Evolutionary conservation across 1,139 yeast species (phyloP).

Genomic region (Blastobotrys illinoisensis): DNA sequence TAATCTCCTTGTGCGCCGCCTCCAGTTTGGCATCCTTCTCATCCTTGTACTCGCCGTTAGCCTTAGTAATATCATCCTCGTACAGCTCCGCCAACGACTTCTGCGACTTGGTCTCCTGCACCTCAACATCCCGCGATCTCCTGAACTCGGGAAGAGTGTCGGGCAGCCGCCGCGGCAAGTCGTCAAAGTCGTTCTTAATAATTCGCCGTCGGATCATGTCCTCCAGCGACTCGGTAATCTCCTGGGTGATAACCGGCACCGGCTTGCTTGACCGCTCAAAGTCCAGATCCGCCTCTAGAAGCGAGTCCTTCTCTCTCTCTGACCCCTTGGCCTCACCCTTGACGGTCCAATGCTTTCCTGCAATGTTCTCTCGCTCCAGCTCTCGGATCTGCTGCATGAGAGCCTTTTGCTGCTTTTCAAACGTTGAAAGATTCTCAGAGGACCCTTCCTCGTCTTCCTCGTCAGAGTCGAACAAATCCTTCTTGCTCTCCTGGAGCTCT

Average conservation of each 20-base stretch:
- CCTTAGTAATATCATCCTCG: slow-evolving; percentile 69
- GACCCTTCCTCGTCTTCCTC: slow-evolving; percentile 26
- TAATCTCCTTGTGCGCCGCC: slow-evolving; percentile 73
- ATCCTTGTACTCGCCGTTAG: slow-evolving; percentile 35
- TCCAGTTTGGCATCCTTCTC: slow-evolving; percentile 56
- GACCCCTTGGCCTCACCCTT: slow-evolving; percentile 84
- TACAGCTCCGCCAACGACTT: slow-evolving; percentile 89
- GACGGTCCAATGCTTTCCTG: slow-evolving; percentile 90
- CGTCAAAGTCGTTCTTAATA: slow-evolving; percentile 71
- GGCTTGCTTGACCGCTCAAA: slow-evolving; percentile 74
- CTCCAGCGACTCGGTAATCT: slow-evolving; percentile 77
- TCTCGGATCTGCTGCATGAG: slow-evolving; percentile 71
- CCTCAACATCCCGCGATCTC: slow-evolving; percentile 45
- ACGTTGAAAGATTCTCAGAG: slow-evolving; percentile 54
- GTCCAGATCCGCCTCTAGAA: slow-evolving; percentile 57
- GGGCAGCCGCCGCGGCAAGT: slow-evolving; percentile 64
- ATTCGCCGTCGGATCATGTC: slow-evolving; percentile 84
- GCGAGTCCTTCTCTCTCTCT: slow-evolving; percentile 79
- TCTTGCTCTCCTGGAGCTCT: slow-evolving; percentile 35
- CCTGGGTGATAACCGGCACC: slow-evolving; percentile 89
- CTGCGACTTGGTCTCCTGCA: slow-evolving; percentile 77
- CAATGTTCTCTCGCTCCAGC: slow-evolving; percentile 81
- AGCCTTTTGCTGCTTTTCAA: slow-evolving; percentile 75
- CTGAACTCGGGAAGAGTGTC: slow-evolving; percentile 57
- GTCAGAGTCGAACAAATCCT: slow-evolving; percentile 51